Base-by-base conservation (phyloP, 106 monocot species). In the Dendrobium catenatum region DNA sequence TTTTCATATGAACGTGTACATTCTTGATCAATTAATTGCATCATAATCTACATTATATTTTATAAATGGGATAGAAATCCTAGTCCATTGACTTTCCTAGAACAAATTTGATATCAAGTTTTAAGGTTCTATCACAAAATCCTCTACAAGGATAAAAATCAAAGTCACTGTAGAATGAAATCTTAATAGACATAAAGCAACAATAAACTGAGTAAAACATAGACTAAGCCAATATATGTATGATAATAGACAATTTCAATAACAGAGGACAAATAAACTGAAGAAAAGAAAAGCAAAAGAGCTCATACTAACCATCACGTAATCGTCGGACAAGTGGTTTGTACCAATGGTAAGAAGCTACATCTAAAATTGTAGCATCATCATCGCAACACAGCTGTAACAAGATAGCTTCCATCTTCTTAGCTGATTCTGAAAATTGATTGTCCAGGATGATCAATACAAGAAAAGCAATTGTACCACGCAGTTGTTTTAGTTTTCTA, bases 321-420 rank as follows among this genome's bases (percentile, higher is more conserved):
- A 83, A 78, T 29, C 83, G 70, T 9, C 55, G 54, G 55, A 78
- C 68, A n/a, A 83, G 78, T 22, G 83, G 83, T 41, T 54, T 78
- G 72, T 78, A 83, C 83, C 78, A 78, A 83, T 42, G 68, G 13
- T 19, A 75, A 41, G 83, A 48, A 83, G 83, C 83, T 37, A 70
- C 83, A 55, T 0, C 4, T 20, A 27, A 51, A 72, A 83, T 78
- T 49, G 37, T 70, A 51, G 70, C 54, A 54, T 83, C 83, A 41
- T 83, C 83, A 70, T 83, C 68, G 41, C 42, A 66, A 55, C 83
- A 83, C 68, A 83, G 78, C 26, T 78, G 76, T 4, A 33, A 78
- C 54, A 83, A 55, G 40, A 83, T 83, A 37, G n/a, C 68, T 83
- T 83, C 83, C n/a, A 77, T 46, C 51, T 70, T 83, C 54, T 68